A percentile compares a stretch with the other conserved stretches of the same genome.
Evolutionary conservation across 2,329 filamentous ascomycete species (phyloP).

Genomic region (Pochonia chlamydosporia): DNA sequence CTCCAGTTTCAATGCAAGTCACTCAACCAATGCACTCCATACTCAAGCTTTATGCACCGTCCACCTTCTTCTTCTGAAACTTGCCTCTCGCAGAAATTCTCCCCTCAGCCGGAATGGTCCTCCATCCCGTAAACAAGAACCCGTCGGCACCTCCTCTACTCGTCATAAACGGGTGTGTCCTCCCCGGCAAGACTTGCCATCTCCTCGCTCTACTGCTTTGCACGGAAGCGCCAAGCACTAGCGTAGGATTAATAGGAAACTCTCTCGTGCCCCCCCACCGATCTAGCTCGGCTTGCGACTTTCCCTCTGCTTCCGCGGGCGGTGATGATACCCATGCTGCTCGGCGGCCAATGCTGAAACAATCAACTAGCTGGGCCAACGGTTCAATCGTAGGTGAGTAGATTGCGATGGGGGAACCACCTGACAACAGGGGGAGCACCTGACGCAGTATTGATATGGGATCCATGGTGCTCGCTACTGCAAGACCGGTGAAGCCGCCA

Average conservation of each 20-base stretch:
- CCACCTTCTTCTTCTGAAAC: conserved; percentile 57
- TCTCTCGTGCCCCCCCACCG: conserved; percentile 59
- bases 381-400: conserved; percentile 80
- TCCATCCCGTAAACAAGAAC: conserved; percentile 79
- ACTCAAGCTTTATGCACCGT: neutral
- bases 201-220: conserved; percentile 73
- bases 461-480: conserved; percentile 79
- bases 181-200: conserved; percentile 87
- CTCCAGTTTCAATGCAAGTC: neutral
- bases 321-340: conserved; percentile 63
- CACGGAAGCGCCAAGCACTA: conserved; percentile 72
- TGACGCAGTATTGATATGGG: conserved; percentile 69
- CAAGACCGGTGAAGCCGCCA: conserved; percentile 76
- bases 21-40: neutral
- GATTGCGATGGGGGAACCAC: conserved; percentile 78
- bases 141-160: conserved; percentile 81
- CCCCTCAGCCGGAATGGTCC: conserved; percentile 73
- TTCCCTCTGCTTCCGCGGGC: conserved; percentile 39
- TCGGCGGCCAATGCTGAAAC: conserved; percentile 74
- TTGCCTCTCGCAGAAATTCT: conserved; percentile 79
- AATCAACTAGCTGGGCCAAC: conserved; percentile 70
- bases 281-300: conserved; percentile 44
- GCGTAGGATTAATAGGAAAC: conserved; percentile 81
- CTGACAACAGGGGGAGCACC: conserved; percentile 71
- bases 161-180: conserved; percentile 94